Evolutionary conservation across 73 alveolate species (phyloP), one percentile per base, ranked within the genome.

Genomic region (Effrenium voratum): DNA sequence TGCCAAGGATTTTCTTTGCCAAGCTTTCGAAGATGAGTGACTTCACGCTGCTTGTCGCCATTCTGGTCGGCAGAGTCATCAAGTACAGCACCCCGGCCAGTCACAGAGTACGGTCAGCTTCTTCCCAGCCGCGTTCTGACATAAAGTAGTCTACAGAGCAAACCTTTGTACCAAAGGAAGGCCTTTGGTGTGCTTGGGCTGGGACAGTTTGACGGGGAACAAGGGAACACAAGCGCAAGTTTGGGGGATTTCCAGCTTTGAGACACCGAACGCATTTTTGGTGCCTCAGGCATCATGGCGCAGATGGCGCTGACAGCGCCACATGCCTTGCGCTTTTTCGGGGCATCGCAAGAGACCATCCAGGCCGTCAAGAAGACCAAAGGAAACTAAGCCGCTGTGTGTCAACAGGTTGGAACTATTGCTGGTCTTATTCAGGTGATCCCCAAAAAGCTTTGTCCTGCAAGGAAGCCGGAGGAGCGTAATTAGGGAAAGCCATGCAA

Each of bases 241-340:
- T n/a, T n/a, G n/a, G n/a, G n/a, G n/a, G n/a, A n/a, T n/a, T n/a
- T n/a, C n/a, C n/a, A n/a, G n/a, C n/a, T n/a, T n/a, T n/a, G n/a
- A n/a, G n/a, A n/a, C 72, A 57, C 72, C 72, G 28, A 0, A 22
- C 16, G n/a, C 72, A 57, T 57, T 30, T 22, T 30, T 57, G 1
- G 72, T 3, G 45, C 44, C 90, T 75, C 45, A 79, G 90, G 95
- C 95, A 87, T 87, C 66, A 90, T 90, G 97, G 97, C 97, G 30
- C 97, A 90, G 97, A 90, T 90, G 97, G 97, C 97, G 76, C 87
- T 90, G 44, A 90, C 97, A 28, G 97, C 97, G 76, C 97, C 97
- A 26, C 97, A 90, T 49, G 32, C 38, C 19, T 76, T 90, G 19
- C n/a, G 49, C 40, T 90, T 90, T 57, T 90, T 90, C 55, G 97